Conservation (phyloP, 306 rosid species). For the cucumber (Cucumis sativus) region DNA sequence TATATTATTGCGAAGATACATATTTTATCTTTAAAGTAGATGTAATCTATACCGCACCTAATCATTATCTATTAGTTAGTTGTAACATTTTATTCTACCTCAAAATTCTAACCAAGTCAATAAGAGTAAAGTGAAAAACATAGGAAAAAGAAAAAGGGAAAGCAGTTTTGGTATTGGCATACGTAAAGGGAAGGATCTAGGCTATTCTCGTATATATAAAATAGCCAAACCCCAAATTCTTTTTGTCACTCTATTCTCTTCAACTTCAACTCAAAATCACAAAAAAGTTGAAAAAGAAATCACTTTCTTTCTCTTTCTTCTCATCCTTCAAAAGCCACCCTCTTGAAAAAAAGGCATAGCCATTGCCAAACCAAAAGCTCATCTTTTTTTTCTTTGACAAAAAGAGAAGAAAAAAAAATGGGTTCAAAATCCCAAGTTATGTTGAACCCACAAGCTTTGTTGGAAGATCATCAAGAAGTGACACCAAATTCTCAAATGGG, state of each 20-base stretch:
- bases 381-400: too few relatives aligned
- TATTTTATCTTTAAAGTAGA: too few relatives aligned
- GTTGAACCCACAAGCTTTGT: conserved; percentile 34
- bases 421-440: conserved; percentile 34
- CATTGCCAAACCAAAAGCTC: background rate
- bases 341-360: background rate
- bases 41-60: too few relatives aligned
- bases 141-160: conserved; percentile 4
- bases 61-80: too few relatives aligned
- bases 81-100: background rate
- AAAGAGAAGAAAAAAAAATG: conserved; percentile 16
- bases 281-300: background rate
- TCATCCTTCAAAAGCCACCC: conserved; percentile 2
- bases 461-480: conserved; percentile 25
- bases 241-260: conserved; percentile 7
- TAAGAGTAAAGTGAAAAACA: background rate
- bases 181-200: conserved; percentile 6
- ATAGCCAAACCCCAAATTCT: background rate
- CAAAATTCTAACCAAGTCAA: background rate
- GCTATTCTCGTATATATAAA: background rate
- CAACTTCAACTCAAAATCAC: background rate
- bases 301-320: background rate
- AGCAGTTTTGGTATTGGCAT: conserved; percentile 18
- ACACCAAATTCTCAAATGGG: conserved; percentile 38
- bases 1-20: too few relatives aligned